Base-by-base conservation (phyloP, 2,329 filamentous ascomycete genomes). In the Penicillium expansum region DNA sequence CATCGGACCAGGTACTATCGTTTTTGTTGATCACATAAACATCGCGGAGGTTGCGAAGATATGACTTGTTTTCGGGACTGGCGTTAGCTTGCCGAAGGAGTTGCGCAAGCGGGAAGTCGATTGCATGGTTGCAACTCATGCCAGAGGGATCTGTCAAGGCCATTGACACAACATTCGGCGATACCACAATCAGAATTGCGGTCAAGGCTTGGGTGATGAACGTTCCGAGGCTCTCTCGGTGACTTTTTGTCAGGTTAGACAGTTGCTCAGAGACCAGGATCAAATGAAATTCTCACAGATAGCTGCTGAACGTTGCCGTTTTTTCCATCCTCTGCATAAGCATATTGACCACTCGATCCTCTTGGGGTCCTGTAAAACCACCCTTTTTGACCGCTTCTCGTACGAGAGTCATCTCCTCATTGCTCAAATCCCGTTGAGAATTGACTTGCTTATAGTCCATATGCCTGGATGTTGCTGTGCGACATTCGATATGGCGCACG, bases 191-290 rank as follows among this genome's bases (percentile, higher is more conserved):
- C 27, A 68, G 47, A 13, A 68, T 55, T 0, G 61, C 55, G 0
- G 63, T 42, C 16, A 68, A 47, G 11, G 64, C 63, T 45, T 66
- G 63, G 11, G 56, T 29, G n/a, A 66, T 42, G 29, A 55, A 60
- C 18, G 43, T 47, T 8, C 35, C 44, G 11, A 37, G n/a, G 11
- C 39, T 41, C 7, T 44, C 29, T 10, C 20, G 32, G 2, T 47
- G 2, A 16, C 48, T 56, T 14, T 51, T 5, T 20, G 18, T 20
- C 2, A 11, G 3, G 7, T 45, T 4, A 37, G 27, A 50, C 6
- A 13, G 3, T 32, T n/a, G 8, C 10, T 11, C 14, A 3, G 20
- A 18, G 6, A 20, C 14, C 14, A 20, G 14, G 3, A 18, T 18
- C 13, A 22, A 20, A 33, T 18, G 9, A 20, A 5, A 22, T 18